phyloP scores from a whole-genome alignment of 2,329 filamentous ascomycete genomes.

The Penicillium janthinellum region DNA sequence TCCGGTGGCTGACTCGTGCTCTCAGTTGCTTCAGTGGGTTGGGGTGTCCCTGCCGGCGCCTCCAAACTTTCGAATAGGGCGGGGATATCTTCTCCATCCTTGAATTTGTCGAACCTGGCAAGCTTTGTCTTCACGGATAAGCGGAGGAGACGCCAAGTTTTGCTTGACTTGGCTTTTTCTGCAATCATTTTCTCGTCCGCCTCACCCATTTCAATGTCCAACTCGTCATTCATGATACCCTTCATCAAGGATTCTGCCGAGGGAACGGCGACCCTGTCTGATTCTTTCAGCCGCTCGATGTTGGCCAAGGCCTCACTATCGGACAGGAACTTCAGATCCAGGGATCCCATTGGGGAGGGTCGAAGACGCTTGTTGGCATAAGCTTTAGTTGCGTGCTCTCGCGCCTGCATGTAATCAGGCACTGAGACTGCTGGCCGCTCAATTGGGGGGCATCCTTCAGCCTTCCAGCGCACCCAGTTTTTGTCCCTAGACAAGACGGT shows the following conservation, averaged over 20 bases:
- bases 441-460: conserved; percentile 88
- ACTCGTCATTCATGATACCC: conserved; percentile 75
- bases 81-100: conserved; percentile 72
- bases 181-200: conserved; percentile 62
- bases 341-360: conserved; percentile 67
- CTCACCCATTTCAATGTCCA: conserved; percentile 82
- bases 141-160: conserved; percentile 85
- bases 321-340: conserved; percentile 76
- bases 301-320: conserved; percentile 63
- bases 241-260: conserved; percentile 69
- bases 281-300: conserved; percentile 69
- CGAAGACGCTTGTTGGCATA: conserved; percentile 73
- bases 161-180: conserved; percentile 77
- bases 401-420: conserved; percentile 69
- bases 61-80: conserved; percentile 47
- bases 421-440: conserved; percentile 71
- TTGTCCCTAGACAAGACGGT: conserved; percentile 94
- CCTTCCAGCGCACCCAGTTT: conserved; percentile 99
- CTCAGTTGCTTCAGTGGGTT: conserved; percentile 11
- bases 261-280: conserved; percentile 67
- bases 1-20: conserved; percentile 1
- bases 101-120: conserved; percentile 80
- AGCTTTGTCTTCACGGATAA: conserved; percentile 75
- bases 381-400: conserved; percentile 64
- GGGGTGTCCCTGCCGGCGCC: conserved; percentile 11